Percentiles rank a stretch among this genome's conserved stretches.
phyloP scores from a whole-genome alignment of 345 rosid genomes.

The Aquilaria yunnanensis region DNA sequence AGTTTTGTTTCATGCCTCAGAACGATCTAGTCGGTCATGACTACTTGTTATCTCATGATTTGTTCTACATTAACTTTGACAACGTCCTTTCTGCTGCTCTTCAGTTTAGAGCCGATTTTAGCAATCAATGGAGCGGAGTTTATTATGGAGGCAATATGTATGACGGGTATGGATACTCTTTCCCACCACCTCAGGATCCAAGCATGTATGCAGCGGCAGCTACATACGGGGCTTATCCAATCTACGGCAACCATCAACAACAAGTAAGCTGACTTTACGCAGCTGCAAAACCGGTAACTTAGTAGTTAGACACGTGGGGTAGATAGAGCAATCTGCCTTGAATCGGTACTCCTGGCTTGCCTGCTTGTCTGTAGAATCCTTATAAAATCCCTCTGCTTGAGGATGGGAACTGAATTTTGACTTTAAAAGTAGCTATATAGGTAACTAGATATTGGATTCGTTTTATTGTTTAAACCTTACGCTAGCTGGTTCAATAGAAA shows the following conservation, averaged over 20 bases:
- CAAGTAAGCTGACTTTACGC: slow-evolving; percentile 75
- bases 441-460: slow-evolving; percentile 29
- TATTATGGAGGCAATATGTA: slow-evolving; percentile 73
- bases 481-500: slow-evolving; percentile 8
- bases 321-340: slow-evolving; percentile 24
- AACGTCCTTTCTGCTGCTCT: slow-evolving; percentile 2
- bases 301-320: slow-evolving; percentile 15
- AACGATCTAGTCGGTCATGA: too few relatives aligned
- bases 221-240: slow-evolving; percentile 68
- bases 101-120: slow-evolving; percentile 70
- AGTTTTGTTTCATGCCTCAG: too few relatives aligned
- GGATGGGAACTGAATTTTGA: slow-evolving; percentile 72
- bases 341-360: slow-evolving; percentile 15
- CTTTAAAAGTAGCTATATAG: slow-evolving; percentile 28
- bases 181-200: slow-evolving; percentile 72
- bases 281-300: slow-evolving; percentile 12
- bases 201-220: slow-evolving; percentile 52
- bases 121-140: slow-evolving; percentile 75
- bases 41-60: neutral
- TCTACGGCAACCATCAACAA: slow-evolving; percentile 79
- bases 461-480: slow-evolving; percentile 25
- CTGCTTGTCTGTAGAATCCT: slow-evolving; percentile 30
- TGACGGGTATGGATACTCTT: slow-evolving; percentile 79
- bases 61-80: neutral
- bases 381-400: slow-evolving; percentile 37